A percentile compares a stretch with the other conserved stretches of the same genome.
These are phyloP conservation scores for Actinidia arguta DNA, from an alignment of 179 eudicot species.

Conservation along the genomic window DNA sequence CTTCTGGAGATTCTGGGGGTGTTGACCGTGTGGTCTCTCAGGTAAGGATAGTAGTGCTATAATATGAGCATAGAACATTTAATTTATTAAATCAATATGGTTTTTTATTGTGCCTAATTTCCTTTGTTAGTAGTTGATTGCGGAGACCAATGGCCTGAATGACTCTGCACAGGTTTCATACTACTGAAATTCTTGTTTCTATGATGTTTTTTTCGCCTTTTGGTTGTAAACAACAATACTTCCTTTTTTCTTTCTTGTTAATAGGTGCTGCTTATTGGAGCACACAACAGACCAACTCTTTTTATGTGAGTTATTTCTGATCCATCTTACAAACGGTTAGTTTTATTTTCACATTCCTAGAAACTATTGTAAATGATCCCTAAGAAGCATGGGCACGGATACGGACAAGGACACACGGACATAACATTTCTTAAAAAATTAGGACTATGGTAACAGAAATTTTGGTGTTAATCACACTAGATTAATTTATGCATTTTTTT, in stretches of 20 bases:
- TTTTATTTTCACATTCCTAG: conserved; percentile 20
- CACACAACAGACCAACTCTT: conserved; percentile 95
- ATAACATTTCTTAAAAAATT: no score
- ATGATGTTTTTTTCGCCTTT: conserved; percentile 11
- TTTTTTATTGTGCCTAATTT: conserved; percentile 17
- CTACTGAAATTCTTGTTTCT: no score
- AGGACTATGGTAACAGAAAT: no score
- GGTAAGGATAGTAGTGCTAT: conserved; percentile 44
- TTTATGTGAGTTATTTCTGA: conserved; percentile 91
- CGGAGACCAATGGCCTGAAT: conserved; percentile 92
- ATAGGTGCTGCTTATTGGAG: conserved; percentile 96
- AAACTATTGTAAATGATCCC: no score
- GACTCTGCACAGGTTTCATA: conserved; percentile 77
- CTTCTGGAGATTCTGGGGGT: conserved; percentile 98
- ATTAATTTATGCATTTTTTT: no score
- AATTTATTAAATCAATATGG: background rate
- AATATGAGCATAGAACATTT: background rate
- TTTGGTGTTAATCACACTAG: no score
- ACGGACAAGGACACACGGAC: no score
- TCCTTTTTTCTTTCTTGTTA: conserved; percentile 19
- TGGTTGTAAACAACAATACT: background rate
- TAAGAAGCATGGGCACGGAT: no score
- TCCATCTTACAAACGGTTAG: conserved; percentile 79
- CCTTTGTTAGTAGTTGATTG: conserved; percentile 76
- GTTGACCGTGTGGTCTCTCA: conserved; percentile 98